phyloP scores from a whole-genome alignment of 495 filamentous ascomycete species.

The Aspergillus steynii region DNA sequence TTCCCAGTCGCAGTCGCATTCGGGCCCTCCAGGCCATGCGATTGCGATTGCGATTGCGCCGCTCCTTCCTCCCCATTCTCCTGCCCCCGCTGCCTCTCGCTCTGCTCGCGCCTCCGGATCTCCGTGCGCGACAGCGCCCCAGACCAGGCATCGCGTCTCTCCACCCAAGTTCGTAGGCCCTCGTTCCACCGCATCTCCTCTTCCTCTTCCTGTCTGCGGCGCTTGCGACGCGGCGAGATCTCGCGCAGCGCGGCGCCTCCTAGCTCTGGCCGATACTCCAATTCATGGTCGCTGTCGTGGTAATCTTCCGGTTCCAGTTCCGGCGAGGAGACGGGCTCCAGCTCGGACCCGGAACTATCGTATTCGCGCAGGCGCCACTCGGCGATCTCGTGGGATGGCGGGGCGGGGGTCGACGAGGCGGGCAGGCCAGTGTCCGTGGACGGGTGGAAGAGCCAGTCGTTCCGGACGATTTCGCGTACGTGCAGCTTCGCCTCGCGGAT shows the following conservation, averaged over 20 bases:
- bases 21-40: neutral
- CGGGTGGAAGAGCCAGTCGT: slow-evolving; percentile 45
- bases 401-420: slow-evolving; percentile 24
- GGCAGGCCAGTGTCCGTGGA: slow-evolving; percentile 29
- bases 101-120: slow-evolving; percentile 16
- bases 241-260: neutral
- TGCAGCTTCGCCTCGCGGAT: slow-evolving; percentile 45
- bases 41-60: neutral
- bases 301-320: neutral
- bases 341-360: slow-evolving; percentile 45
- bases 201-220: slow-evolving; percentile 54
- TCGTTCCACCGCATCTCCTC: slow-evolving; percentile 83
- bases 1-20: neutral
- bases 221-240: slow-evolving; percentile 51
- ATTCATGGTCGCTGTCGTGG: neutral
- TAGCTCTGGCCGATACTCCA: neutral
- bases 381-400: slow-evolving; percentile 29
- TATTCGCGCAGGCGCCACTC: slow-evolving; percentile 48
- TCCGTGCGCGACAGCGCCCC: slow-evolving; percentile 56
- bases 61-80: neutral
- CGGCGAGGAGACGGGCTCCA: slow-evolving; percentile 36
- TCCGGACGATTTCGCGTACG: slow-evolving; percentile 42
- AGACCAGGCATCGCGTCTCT: slow-evolving; percentile 82
- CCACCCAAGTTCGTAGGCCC: slow-evolving; percentile 73
- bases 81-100: neutral